These are phyloP conservation scores for Epichloe festucae DNA, from an alignment of 2,329 filamentous ascomycete species.

Conservation along the genomic window DNA sequence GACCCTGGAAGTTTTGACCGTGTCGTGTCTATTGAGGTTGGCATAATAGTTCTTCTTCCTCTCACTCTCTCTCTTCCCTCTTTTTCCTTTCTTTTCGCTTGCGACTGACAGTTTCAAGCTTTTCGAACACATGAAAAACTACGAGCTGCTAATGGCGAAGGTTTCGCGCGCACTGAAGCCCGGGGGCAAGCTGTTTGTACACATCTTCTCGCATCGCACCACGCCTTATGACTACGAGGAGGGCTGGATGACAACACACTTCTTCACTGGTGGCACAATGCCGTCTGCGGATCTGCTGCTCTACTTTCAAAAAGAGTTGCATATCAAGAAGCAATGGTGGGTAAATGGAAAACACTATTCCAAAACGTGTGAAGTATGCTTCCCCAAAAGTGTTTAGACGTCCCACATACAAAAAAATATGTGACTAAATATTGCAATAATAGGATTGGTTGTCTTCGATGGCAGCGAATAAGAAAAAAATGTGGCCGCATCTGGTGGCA, in stretches of 20 bases:
- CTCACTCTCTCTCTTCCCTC: too few species aligned
- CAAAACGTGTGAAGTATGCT: conserved; percentile 50
- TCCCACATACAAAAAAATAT: not conserved
- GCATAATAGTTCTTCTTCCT: not conserved
- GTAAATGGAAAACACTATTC: conserved; percentile 56
- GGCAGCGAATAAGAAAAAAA: conserved; percentile 41
- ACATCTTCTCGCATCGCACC: conserved; percentile 51
- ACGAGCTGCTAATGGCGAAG: conserved; percentile 53
- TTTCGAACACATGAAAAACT: conserved; percentile 70
- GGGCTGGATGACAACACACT: conserved; percentile 63
- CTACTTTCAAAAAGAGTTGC: conserved; percentile 52
- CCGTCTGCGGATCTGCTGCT: conserved; percentile 51
- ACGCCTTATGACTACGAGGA: conserved; percentile 59
- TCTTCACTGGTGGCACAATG: conserved; percentile 65
- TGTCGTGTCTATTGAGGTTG: conserved; percentile 49
- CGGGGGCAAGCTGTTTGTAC: conserved; percentile 54
- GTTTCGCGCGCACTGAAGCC: conserved; percentile 45
- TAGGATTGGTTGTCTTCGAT: conserved; percentile 51
- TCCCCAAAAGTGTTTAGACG: not conserved
- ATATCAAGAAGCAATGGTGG: conserved; percentile 54
- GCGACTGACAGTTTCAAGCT: conserved; percentile 27
- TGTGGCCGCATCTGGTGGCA: conserved; percentile 51
- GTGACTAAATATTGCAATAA: not conserved
- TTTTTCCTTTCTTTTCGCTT: too few species aligned
- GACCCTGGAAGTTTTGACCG: conserved; percentile 44